These are phyloP conservation scores for Moesziomyces globuligerus DNA, from an alignment of 1,284 basidiomycete species.

Conservation along the genomic window DNA sequence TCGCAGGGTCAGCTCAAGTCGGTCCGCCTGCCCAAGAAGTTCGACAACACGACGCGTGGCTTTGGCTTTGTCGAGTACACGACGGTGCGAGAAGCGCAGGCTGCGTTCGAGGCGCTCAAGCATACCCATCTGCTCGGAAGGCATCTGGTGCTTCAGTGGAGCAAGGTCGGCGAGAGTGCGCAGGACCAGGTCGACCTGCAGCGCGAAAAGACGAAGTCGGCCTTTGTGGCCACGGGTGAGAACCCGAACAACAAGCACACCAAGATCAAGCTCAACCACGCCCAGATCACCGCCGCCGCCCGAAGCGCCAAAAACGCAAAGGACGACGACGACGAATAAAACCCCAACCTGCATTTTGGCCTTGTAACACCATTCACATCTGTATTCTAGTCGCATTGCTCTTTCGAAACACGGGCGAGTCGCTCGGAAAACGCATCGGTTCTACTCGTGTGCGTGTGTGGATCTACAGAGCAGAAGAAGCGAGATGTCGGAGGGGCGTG, in stretches of 20 bases:
- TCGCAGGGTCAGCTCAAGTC: constrained; percentile 81
- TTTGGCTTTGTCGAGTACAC: constrained; percentile 89
- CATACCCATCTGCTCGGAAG: constrained; percentile 96
- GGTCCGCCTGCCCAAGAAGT: constrained; percentile 75
- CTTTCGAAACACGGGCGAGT: too few relatives aligned
- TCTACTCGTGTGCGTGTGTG: too few relatives aligned
- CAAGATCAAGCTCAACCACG: constrained; percentile 49
- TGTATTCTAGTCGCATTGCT: too few relatives aligned
- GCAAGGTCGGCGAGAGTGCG: constrained; percentile 69
- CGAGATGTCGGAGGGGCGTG: too few relatives aligned
- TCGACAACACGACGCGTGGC: constrained; percentile 75
- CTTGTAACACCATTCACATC: not conserved
- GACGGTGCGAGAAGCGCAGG: constrained; percentile 58
- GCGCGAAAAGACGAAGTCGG: constrained; percentile 44
- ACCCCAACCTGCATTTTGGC: too few relatives aligned
- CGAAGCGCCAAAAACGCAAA: constrained; percentile 30
- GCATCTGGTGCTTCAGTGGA: constrained; percentile 94
- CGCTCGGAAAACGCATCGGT: too few relatives aligned
- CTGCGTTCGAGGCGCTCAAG: constrained; percentile 71
- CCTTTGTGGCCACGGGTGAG: constrained; percentile 6
- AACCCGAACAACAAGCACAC: constrained; percentile 10
- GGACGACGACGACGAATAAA: constrained; percentile 35
- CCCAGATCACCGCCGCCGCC: constrained; percentile 46
- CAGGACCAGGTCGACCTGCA: constrained; percentile 45
- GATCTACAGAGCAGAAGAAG: too few relatives aligned